A percentile compares a stretch with the other conserved stretches of the same genome.
Conservation (phyloP, 163 green algal genomes). For the Dunaliella salina region DNA sequence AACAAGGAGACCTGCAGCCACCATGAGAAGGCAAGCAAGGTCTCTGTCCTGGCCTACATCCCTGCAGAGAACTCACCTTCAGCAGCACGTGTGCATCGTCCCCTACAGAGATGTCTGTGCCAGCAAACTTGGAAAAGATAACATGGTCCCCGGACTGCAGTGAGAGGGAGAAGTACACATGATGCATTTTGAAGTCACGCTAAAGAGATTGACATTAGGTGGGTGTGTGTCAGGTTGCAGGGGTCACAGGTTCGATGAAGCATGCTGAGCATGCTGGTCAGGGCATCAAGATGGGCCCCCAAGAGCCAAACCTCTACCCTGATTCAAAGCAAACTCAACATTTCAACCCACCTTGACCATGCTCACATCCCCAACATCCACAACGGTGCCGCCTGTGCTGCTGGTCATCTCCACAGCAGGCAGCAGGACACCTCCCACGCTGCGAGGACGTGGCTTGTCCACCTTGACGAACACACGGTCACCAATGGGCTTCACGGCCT, state of each 20-base stretch:
- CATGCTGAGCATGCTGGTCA: too few species aligned
- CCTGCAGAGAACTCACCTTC: constrained; percentile 57
- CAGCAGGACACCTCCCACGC: constrained; percentile 81
- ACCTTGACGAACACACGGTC: constrained; percentile 84
- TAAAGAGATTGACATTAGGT: too few species aligned
- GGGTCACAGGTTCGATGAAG: too few species aligned
- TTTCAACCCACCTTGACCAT: constrained; percentile 44
- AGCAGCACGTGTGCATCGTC: constrained; percentile 78
- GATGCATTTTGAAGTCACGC: too few species aligned
- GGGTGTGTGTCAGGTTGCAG: too few species aligned
- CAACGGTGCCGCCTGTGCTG: constrained; percentile 66
- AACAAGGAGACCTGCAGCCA: too few species aligned
- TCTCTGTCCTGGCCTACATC: too few species aligned
- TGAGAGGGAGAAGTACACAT: too few species aligned
- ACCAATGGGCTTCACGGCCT: constrained; percentile 72
- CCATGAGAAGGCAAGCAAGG: too few species aligned
- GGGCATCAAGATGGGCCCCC: too few species aligned
- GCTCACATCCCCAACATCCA: constrained; percentile 45
- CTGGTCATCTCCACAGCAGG: constrained; percentile 73
- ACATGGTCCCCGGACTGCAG: constrained; percentile 78
- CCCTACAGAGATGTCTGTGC: constrained; percentile 78
- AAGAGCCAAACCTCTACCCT: too few species aligned
- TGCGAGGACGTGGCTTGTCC: constrained; percentile 63
- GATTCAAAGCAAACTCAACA: neutral
- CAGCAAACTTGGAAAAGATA: constrained; percentile 94